phyloP scores from a whole-genome alignment of 768 basidiomycete species.

The Tylopilus sp. region DNA sequence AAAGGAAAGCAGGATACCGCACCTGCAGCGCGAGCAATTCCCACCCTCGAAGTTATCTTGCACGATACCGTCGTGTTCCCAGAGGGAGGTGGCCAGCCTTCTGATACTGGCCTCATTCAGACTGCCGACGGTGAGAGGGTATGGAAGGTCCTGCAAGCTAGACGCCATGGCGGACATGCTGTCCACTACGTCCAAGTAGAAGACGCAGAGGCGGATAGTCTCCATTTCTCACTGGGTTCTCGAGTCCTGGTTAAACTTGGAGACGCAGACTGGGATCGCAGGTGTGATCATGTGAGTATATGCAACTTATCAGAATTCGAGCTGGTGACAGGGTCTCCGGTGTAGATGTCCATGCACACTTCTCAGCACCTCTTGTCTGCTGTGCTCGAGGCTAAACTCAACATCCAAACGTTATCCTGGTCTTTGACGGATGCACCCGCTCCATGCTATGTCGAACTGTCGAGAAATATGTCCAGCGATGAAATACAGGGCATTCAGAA shows the following conservation, averaged over 20 bases:
- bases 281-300: conserved; percentile 67
- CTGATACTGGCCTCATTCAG: conserved; percentile 61
- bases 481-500: conserved; percentile 62
- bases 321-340: neutral
- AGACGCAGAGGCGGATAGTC: conserved; percentile 39
- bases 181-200: conserved; percentile 63
- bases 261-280: conserved; percentile 55
- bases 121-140: conserved; percentile 39
- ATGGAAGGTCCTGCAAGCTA: conserved; percentile 63
- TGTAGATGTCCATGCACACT: conserved; percentile 80
- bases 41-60: conserved; percentile 62
- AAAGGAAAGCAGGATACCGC: conserved; percentile 52
- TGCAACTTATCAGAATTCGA: neutral
- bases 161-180: conserved; percentile 68
- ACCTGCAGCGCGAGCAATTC: conserved; percentile 40
- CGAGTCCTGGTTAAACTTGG: conserved; percentile 53
- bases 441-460: conserved; percentile 76
- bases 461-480: conserved; percentile 58
- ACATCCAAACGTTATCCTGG: conserved; percentile 77
- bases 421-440: conserved; percentile 66
- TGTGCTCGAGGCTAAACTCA: conserved; percentile 60
- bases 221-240: conserved; percentile 49
- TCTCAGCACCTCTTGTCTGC: conserved; percentile 83
- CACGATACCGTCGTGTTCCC: conserved; percentile 81
- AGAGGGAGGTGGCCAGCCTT: conserved; percentile 80